Base-by-base conservation (phyloP, 495 filamentous ascomycete genomes). In the Chaetomium fimeti region DNA sequence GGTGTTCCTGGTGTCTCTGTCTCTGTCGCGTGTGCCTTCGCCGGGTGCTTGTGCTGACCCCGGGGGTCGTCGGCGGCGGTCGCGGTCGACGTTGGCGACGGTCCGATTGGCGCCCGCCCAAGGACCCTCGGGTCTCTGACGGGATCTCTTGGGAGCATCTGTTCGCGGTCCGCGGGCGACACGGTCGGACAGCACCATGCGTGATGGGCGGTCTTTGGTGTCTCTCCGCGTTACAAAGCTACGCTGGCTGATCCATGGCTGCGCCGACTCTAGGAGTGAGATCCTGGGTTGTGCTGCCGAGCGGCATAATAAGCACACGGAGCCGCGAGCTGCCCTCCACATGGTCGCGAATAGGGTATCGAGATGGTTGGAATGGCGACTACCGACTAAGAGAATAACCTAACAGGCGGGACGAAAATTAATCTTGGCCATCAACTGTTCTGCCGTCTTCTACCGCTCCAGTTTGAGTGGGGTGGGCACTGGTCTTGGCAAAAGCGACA, bases 91-190 rank as follows among this genome's bases (percentile, higher is more conserved):
- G n/a, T 85, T 84, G 29, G 87, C 87, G 48, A 82, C 79, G 9
- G 83, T 94, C 64, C 84, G 81, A 74, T 97, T 97, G 88, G 93
- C 91, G 22, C 82, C 86, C 11, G 83, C 85, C 66, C 89, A 96
- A 0, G 92, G 92, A 0, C 90, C 86, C 38, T 76, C 76, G 27
- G 64, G 78, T 69, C 62, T 77, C 54, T 74, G 71, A 49, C 70
- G 67, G 15, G 71, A 69, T n/a, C 71, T 76, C 49, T 71, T 81
- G n/a, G 59, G 58, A 48, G 69, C 72, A 40, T 56, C 75, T 9
- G 81, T 72, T 28, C 62, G 67, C 7, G 82, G 65, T 63, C 81
- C 79, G 61, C 82, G 71, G 28, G 73, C 83, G 47, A 95, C 92
- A 56, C 81, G 79, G 43, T 87, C 83, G n/a, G 92, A 95, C 25